Conservation (phyloP, 139 green algal genomes). For the Tetradesmus obliquus region DNA sequence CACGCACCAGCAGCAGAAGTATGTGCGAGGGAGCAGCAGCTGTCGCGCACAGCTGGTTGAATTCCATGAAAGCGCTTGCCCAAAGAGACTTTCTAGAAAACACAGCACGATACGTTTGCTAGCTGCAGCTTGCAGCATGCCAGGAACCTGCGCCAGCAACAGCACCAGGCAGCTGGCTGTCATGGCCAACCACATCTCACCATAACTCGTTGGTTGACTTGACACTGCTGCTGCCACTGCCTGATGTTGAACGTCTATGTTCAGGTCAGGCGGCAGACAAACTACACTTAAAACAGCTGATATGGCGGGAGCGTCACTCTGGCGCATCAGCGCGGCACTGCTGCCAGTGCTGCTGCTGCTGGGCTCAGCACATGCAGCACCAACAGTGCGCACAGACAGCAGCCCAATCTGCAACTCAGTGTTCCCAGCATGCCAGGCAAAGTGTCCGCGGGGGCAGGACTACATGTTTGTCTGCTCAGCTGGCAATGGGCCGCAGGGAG, state of each 20-base stretch:
- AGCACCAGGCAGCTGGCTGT: background rate
- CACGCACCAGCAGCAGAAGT: background rate
- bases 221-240: background rate
- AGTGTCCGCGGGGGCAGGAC: conserved; percentile 16
- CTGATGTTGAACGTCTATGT: background rate
- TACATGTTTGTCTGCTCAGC: conserved; percentile 44
- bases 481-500: conserved; percentile 38
- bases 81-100: background rate
- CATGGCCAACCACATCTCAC: too few species aligned
- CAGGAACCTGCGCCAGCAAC: background rate
- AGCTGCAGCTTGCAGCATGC: background rate
- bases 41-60: background rate
- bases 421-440: conserved; percentile 11
- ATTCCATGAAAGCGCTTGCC: background rate
- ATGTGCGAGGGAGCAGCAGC: background rate
- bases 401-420: conserved; percentile 33
- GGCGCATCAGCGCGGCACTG: background rate
- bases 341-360: conserved; percentile 28
- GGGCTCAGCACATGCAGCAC: background rate
- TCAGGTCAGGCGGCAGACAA: background rate
- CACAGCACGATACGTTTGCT: background rate
- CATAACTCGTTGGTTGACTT: background rate
- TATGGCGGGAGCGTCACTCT: background rate
- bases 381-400: conserved; percentile 15
- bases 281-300: background rate